A percentile compares a stretch with the other conserved stretches of the same genome.
Evolutionary conservation across 2,329 filamentous ascomycete genomes (phyloP).

Genomic region (Pseudonectria buxi): DNA sequence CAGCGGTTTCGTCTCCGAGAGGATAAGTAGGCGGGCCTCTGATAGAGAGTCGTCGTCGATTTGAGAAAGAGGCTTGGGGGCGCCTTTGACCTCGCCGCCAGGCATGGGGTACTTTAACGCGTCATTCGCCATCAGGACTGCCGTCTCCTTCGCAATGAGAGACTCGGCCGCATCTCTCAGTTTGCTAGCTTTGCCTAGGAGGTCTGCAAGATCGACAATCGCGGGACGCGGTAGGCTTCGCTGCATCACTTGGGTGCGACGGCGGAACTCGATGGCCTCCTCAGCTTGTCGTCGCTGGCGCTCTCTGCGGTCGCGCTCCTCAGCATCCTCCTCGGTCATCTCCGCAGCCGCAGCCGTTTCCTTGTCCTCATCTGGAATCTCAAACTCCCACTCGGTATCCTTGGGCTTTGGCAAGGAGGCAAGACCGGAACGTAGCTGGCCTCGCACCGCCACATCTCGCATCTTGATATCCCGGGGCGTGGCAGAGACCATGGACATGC

Average conservation of each 20-base stretch:
- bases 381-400: conserved; percentile 89
- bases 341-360: conserved; percentile 45
- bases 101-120: conserved; percentile 67
- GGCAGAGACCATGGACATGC: conserved; percentile 60
- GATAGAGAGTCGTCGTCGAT: conserved; percentile 68
- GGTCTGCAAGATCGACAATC: conserved; percentile 60
- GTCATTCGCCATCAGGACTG: conserved; percentile 75
- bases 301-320: conserved; percentile 74
- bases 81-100: conserved; percentile 57
- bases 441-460: conserved; percentile 61
- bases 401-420: conserved; percentile 85
- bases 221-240: conserved; percentile 71
- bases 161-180: conserved; percentile 58
- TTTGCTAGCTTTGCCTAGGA: conserved; percentile 57
- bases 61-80: conserved; percentile 50
- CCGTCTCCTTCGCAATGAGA: conserved; percentile 70
- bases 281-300: conserved; percentile 63
- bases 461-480: conserved; percentile 72
- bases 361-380: conserved; percentile 74
- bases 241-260: conserved; percentile 90
- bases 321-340: conserved; percentile 52
- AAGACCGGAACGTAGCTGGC: conserved; percentile 65
- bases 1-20: conserved; percentile 56
- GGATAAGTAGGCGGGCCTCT: conserved; percentile 69
- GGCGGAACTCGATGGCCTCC: conserved; percentile 70